phyloP scores from a whole-genome alignment of 2,329 filamentous ascomycete species.

The Fusarium sp. region DNA sequence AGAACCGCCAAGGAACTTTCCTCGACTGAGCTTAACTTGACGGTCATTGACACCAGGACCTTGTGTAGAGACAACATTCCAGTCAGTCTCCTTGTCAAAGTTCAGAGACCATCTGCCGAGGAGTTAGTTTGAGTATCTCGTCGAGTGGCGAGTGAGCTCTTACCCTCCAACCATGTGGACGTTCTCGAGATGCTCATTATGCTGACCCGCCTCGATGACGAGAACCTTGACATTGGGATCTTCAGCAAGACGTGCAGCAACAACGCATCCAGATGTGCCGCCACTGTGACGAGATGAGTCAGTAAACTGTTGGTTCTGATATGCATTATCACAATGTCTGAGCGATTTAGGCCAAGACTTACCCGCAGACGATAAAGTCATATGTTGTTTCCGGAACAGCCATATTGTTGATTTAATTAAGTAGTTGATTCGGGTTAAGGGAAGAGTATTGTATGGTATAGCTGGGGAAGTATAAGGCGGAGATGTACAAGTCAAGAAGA shows the following conservation, averaged over 20 bases:
- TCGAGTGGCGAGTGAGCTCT: constrained; percentile 9
- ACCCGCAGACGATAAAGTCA: constrained; percentile 53
- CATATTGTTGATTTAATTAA: constrained; percentile 20
- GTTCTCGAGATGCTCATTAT: constrained; percentile 59
- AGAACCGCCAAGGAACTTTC: constrained; percentile 62
- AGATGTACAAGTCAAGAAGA: neutral
- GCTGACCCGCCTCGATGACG: constrained; percentile 54
- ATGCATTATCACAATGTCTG: neutral
- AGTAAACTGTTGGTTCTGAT: neutral
- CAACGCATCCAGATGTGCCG: constrained; percentile 54
- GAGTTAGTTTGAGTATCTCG: neutral
- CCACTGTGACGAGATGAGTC: constrained; percentile 40
- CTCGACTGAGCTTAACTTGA: constrained; percentile 60
- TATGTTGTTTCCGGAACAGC: constrained; percentile 41
- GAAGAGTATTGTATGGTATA: neutral
- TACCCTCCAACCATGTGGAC: constrained; percentile 64
- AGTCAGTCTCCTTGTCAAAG: constrained; percentile 62
- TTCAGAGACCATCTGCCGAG: constrained; percentile 56
- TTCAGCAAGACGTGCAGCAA: constrained; percentile 54
- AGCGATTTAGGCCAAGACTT: constrained; percentile 23
- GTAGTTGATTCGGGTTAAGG: neutral
- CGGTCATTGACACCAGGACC: constrained; percentile 55
- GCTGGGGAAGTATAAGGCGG: neutral
- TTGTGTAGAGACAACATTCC: constrained; percentile 61
- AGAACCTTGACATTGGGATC: constrained; percentile 47